Evolutionary conservation across 768 basidiomycete genomes (phyloP), one percentile per base, ranked within the genome.

Genomic region (Naganishia antarctica): DNA sequence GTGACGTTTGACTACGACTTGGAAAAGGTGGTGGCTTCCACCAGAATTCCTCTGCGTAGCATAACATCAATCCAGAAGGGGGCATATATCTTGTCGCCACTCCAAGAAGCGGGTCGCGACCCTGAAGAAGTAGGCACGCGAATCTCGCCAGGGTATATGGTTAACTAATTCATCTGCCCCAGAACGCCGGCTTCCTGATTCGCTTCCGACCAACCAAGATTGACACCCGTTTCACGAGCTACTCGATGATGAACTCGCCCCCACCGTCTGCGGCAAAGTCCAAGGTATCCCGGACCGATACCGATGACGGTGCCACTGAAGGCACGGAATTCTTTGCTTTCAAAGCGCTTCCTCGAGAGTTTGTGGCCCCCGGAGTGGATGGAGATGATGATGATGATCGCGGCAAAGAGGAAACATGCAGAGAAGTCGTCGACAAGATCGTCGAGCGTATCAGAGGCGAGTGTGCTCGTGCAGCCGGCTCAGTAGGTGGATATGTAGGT

Each of bases 1-100:
- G 73, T 76, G 37, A 75, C 74, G 5, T 96, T 91, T 72, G 92
- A 96, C 78, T 94, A 92, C 83, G 84, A 84, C 74, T 83, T 94
- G 62, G 90, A 90, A 74, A 92, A 97, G 76, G 90, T 97, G 53
- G 87, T 89, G 74, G 79, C 86, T 65, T 94, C 88, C 80, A 92
- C 87, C 69, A 86, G 93, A 44, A 85, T 98, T 51, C 93, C 92
- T 1, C 83, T 96, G 43, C 84, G 84, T 49, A 88, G 89, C 72
- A 85, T 98, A 70, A 79, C 83, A 29, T 79, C 81, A 23, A 86
- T 99, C 21, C 84, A 83, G 58, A 90, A 88, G 83, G 94, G 93
- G n/a, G 86, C 90, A 47, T 99, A 98, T 74, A 97, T 98, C 65
- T 79, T 97, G 44, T 96, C 93, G 1, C 87, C 93, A 1, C 81